A percentile compares a stretch with the other conserved stretches of the same genome.
phyloP scores from a whole-genome alignment of 495 filamentous ascomycete genomes.

The Neurospora hispaniola region DNA sequence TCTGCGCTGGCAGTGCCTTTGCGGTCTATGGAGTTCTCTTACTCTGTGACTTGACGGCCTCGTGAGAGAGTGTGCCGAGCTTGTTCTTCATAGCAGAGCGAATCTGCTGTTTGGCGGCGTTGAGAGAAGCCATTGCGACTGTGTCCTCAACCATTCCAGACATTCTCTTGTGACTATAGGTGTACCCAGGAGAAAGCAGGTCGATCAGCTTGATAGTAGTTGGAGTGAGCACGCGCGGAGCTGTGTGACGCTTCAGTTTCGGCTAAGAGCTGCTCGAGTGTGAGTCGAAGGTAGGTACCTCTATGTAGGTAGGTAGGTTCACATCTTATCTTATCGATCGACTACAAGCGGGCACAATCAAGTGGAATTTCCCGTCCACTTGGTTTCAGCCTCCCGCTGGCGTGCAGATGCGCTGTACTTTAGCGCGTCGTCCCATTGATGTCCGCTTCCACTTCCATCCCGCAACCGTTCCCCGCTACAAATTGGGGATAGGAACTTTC shows the following conservation, averaged over 20 bases:
- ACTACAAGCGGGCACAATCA: not conserved
- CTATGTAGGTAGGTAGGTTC: too few species aligned
- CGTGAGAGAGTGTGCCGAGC: slow-evolving; percentile 44
- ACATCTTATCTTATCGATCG: not conserved
- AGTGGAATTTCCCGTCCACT: too few species aligned
- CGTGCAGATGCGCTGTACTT: not conserved
- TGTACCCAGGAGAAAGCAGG: not conserved
- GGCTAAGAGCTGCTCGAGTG: not conserved
- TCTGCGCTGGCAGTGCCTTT: not conserved
- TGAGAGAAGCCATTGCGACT: slow-evolving; percentile 19
- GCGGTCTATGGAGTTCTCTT: slow-evolving; percentile 5
- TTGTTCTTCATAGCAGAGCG: slow-evolving; percentile 55
- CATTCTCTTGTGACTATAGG: not conserved
- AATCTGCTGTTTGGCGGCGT: slow-evolving; percentile 61
- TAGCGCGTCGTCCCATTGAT: not conserved
- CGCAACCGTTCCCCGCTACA: not conserved
- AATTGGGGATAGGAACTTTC: not conserved
- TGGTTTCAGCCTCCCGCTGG: not conserved
- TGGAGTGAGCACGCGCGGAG: not conserved
- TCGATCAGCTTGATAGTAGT: not conserved
- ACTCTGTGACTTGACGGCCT: slow-evolving; percentile 60
- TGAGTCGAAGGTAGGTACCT: not conserved
- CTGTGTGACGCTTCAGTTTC: not conserved
- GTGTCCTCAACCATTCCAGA: slow-evolving; percentile 5
- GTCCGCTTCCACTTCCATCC: not conserved